Percentiles rank a stretch among this genome's conserved stretches.
Conservation (phyloP, 805 yeast genomes). For the Zygosaccharomyces kombuchaensis region DNA sequence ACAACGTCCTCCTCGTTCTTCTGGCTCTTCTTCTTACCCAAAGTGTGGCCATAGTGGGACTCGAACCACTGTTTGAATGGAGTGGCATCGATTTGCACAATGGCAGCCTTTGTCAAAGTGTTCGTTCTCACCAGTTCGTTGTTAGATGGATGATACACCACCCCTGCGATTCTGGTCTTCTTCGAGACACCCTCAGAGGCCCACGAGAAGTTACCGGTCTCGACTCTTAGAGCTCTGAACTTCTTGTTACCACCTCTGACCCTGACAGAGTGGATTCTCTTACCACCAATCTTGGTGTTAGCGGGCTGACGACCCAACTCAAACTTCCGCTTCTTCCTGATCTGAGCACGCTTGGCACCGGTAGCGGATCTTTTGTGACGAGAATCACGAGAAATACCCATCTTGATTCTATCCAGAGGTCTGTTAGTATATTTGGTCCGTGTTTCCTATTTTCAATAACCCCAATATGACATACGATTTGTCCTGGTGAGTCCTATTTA, state of each 20-base stretch:
- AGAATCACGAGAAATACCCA: slow-evolving; percentile 99
- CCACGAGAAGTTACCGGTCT: slow-evolving; percentile 99
- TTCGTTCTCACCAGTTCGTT: slow-evolving; percentile 99
- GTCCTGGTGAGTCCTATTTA: slow-evolving; percentile 29
- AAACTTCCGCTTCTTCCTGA: slow-evolving; percentile 99
- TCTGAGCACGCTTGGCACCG: slow-evolving; percentile 99
- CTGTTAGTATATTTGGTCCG: slow-evolving; percentile 17
- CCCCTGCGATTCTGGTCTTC: slow-evolving; percentile 98
- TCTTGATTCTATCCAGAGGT: slow-evolving; percentile 41
- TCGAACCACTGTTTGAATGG: slow-evolving; percentile 99
- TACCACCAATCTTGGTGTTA: slow-evolving; percentile 97
- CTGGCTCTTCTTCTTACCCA: slow-evolving; percentile 76
- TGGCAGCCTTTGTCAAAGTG: slow-evolving; percentile 98
- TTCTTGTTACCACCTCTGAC: slow-evolving; percentile 99
- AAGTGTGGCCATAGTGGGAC: slow-evolving; percentile 91
- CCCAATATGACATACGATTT: slow-evolving; percentile 28
- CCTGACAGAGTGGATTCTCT: slow-evolving; percentile 99
- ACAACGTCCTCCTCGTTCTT: slow-evolving; percentile 51
- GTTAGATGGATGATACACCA: slow-evolving; percentile 99
- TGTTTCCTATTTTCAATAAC: not conserved
- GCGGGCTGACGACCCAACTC: slow-evolving; percentile 99
- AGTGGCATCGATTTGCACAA: slow-evolving; percentile 99
- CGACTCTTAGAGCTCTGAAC: slow-evolving; percentile 99
- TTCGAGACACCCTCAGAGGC: slow-evolving; percentile 97
- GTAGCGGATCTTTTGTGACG: slow-evolving; percentile 99